phyloP scores from a whole-genome alignment of 2,329 filamentous ascomycete genomes.

The Neurospora crassa region DNA sequence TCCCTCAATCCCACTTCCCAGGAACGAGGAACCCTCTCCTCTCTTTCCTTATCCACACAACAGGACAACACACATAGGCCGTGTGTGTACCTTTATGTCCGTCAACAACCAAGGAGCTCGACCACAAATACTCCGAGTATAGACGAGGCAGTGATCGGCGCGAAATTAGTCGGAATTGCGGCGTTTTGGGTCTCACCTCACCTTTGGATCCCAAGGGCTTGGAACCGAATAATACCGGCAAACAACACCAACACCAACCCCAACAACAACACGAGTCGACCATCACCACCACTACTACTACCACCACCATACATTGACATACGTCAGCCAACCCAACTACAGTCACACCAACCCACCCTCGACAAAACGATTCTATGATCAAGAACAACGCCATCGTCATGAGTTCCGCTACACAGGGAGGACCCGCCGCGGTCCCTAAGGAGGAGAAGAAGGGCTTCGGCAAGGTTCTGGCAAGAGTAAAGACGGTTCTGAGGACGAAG shows the following conservation, averaged over 20 bases:
- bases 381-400: conserved; percentile 21
- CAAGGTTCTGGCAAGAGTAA: conserved; percentile 39
- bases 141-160: neutral
- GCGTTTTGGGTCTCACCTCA: neutral
- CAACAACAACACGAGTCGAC: neutral
- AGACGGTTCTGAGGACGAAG: conserved; percentile 35
- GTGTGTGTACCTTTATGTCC: neutral
- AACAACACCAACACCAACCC: neutral
- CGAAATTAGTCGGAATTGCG: neutral
- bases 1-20: neutral
- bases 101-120: neutral
- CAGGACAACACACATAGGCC: neutral
- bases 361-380: neutral
- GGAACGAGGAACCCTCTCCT: neutral
- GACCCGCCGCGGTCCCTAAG: conserved; percentile 26
- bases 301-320: neutral
- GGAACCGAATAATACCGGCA: neutral
- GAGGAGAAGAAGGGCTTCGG: conserved; percentile 39
- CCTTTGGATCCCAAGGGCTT: neutral
- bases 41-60: neutral
- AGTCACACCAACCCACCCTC: neutral
- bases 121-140: neutral
- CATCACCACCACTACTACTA: too few relatives aligned
- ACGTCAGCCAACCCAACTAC: neutral
- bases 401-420: conserved; percentile 33